Base-by-base conservation (phyloP, 1,284 basidiomycete genomes). In the Clitocybe nebularis region DNA sequence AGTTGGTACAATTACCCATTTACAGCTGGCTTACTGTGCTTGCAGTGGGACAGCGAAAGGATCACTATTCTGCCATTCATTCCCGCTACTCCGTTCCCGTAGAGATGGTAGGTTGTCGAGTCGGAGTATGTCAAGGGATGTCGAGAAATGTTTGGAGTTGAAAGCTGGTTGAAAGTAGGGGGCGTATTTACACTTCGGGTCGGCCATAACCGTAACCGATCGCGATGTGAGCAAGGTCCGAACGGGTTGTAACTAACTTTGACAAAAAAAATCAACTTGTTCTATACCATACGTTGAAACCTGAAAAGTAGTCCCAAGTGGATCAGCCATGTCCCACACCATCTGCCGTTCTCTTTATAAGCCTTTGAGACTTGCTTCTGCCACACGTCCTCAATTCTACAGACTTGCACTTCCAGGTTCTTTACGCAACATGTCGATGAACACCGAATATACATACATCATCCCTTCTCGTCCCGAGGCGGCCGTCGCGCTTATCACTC, bases 401-500 rank as follows among this genome's bases (percentile, higher is more conserved):
- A 45, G 34, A 25, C 39, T 44, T 32, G 26, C 43, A 36, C 36
- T 22, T 8, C 3, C 33, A 5, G 39, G 41, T 45, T 44, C 48
- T 23, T 46, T 53, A 39, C 62, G 67, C 44, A 51, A 67, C 45
- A n/a, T n/a, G n/a, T n/a, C n/a, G n/a, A 72, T 74, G 71, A 74
- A 71, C 14, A 36, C 62, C 6, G 55, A 66, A 40, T 89, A 88
- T 67, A 73, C 81, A 51, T 75, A 84, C 64, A 88, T 94, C 62
- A 69, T 93, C 46, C 77, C 85, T 24, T 82, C 87, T 4, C 72
- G 74, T 41, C 89, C 90, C 5, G 75, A 81, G 44, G 76, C 82
- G 17, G 79, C 79, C 39, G 93, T 99, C 39, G 75, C 81, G 6
- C 84, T 97, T 53, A 82, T 99, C 63, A 92, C 89, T 10, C 78